Base-by-base conservation (phyloP, 108 stramenopile species). In the Epithemia pelagica region DNA sequence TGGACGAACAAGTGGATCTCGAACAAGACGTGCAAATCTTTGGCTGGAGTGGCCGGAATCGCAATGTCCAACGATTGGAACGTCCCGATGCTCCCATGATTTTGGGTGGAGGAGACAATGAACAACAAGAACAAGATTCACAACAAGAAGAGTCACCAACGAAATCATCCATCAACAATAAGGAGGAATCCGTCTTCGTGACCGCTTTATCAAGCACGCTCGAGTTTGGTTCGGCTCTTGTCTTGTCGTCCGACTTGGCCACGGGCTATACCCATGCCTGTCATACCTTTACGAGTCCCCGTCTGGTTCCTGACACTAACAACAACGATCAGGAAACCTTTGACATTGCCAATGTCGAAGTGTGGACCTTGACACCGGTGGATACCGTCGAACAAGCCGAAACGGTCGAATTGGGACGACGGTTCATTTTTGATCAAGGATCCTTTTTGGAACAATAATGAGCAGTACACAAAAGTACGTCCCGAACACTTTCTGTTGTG, bases 341-440 rank as follows among this genome's bases (percentile, higher is more conserved):
- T 66, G 85, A 86, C 31, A 81, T 91, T 30, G 62, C 77, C 10
- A 87, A 88, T 61, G 22, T 91, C 31, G 90, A 91, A 63, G 74
- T 88, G 18, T 91, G 87, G 87, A 82, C 87, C 22, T 67, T 83
- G 27, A 91, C 90, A 23, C 86, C 90, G 21, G 82, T 82, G 28
- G 54, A 2, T 15, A 30, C 65, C 1, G 22, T 66, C 3, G 54
- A 66, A 5, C 28, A 57, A 26, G 65, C 65, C 26, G 65, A 66
- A 66, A 55, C 18, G 3, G 8, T 56, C 2, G 65, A 66, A 58
- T 68, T 33, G 55, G 52, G 59, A 61, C 59, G n/a, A n/a, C n/a
- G n/a, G n/a, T n/a, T n/a, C n/a, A n/a, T n/a, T n/a, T n/a, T n/a
- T n/a, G n/a, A n/a, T n/a, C n/a, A n/a, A n/a, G n/a, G n/a, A n/a